Evolutionary conservation across 192 early-diverging fungal species (phyloP).

Genomic region (Gigaspora rosea): DNA sequence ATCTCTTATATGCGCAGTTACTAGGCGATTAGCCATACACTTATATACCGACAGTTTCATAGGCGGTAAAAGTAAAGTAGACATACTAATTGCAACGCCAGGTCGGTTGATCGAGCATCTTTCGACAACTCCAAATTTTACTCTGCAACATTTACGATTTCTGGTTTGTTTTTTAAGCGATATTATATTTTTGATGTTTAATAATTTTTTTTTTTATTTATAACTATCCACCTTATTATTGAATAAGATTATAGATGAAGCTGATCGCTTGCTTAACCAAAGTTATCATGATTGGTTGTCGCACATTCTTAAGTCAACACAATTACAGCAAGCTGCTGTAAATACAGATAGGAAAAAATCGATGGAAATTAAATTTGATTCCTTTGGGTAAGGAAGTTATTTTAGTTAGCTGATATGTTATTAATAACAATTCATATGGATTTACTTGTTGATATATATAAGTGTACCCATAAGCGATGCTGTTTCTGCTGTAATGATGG

Average conservation of each 20-base stretch:
- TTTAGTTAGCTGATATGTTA: too few relatives aligned
- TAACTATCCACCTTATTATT: not conserved
- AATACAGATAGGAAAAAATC: not conserved
- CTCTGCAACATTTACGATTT: constrained; percentile 89
- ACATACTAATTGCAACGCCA: constrained; percentile 94
- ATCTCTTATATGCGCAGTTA: too few relatives aligned
- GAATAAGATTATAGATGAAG: constrained; percentile 82
- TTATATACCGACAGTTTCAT: constrained; percentile 23
- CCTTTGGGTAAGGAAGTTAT: constrained; percentile 26
- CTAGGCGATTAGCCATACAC: not conserved
- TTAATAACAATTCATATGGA: not conserved
- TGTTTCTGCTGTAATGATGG: constrained; percentile 48
- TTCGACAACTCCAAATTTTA: constrained; percentile 79
- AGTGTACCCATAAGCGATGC: constrained; percentile 43
- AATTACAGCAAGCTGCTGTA: constrained; percentile 34
- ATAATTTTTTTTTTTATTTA: not conserved
- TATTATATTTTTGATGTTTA: not conserved
- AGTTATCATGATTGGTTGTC: constrained; percentile 91
- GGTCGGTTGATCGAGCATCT: constrained; percentile 93
- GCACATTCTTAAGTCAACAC: constrained; percentile 65
- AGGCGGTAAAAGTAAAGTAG: constrained; percentile 73
- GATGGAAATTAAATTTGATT: constrained; percentile 21
- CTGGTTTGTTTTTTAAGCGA: constrained; percentile 50
- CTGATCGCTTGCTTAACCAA: constrained; percentile 91
- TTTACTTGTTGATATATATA: not conserved